A percentile compares a stretch with the other conserved stretches of the same genome.
Evolutionary conservation across 768 basidiomycete genomes (phyloP).

Genomic region (Pisolithus tinctorius): DNA sequence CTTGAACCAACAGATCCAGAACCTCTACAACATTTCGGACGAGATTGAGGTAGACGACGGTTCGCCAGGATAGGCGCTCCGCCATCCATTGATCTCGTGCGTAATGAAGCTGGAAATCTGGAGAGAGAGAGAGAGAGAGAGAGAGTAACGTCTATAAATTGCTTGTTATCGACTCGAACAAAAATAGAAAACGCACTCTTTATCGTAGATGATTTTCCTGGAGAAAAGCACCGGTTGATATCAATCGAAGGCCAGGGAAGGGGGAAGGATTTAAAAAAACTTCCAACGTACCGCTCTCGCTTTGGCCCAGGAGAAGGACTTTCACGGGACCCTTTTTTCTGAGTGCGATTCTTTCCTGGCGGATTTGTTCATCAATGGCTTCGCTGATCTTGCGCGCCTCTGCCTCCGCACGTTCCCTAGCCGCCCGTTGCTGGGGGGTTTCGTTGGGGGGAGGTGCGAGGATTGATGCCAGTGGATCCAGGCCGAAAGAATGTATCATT

Average conservation of each 20-base stretch:
- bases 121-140: constrained; percentile 5
- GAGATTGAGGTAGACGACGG: constrained; percentile 73
- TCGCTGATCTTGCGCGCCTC: constrained; percentile 62
- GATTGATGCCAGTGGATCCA: constrained; percentile 52
- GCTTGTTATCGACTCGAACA: background rate
- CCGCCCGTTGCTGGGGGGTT: constrained; percentile 45
- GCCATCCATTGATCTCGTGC: constrained; percentile 63
- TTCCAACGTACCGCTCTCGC: constrained; percentile 51
- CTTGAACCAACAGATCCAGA: constrained; percentile 48
- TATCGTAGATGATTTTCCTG: constrained; percentile 66
- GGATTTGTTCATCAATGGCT: constrained; percentile 68
- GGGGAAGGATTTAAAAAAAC: background rate
- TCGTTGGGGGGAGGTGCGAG: constrained; percentile 61
- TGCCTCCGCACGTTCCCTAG: constrained; percentile 53
- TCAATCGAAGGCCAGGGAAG: background rate
- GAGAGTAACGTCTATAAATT: background rate
- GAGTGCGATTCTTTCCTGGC: constrained; percentile 48
- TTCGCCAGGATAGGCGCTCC: constrained; percentile 63
- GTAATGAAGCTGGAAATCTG: constrained; percentile 72
- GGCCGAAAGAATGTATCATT: constrained; percentile 14
- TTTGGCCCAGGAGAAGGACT: constrained; percentile 70
- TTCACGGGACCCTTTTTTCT: constrained; percentile 66
- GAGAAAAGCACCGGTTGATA: no score
- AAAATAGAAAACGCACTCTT: constrained; percentile 46
- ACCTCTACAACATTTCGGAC: constrained; percentile 65